These are phyloP conservation scores for Parafenestella ontariensis DNA, from an alignment of 2,329 filamentous ascomycete genomes.

Conservation along the genomic window DNA sequence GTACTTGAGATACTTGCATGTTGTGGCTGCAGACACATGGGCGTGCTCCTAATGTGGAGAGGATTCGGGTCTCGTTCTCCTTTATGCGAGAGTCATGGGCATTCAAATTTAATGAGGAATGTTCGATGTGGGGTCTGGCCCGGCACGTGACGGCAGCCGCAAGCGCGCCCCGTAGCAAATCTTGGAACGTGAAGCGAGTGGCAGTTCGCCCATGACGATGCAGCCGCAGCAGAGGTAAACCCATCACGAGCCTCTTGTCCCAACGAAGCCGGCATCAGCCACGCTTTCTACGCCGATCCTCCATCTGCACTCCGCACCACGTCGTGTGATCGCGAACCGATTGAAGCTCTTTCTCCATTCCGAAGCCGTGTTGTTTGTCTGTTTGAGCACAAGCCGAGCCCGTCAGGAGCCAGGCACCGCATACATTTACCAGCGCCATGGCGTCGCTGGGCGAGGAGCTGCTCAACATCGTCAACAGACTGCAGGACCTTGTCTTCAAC, in stretches of 20 bases:
- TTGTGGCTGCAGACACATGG: background rate
- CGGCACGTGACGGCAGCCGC: slow-evolving; percentile 10
- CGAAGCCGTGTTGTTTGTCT: slow-evolving; percentile 32
- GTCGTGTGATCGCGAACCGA: slow-evolving; percentile 6
- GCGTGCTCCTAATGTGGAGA: slow-evolving; percentile 4
- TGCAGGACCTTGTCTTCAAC: slow-evolving; percentile 99
- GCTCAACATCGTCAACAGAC: slow-evolving; percentile 93
- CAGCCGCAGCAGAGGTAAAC: slow-evolving; percentile 22
- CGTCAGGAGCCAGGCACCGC: slow-evolving; percentile 27
- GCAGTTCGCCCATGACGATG: slow-evolving; percentile 32
- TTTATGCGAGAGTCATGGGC: slow-evolving; percentile 29
- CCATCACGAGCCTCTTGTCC: slow-evolving; percentile 34
- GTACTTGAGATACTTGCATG: background rate
- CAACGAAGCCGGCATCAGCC: slow-evolving; percentile 18
- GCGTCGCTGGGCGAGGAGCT: slow-evolving; percentile 95
- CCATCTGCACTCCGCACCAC: slow-evolving; percentile 8
- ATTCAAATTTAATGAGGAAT: slow-evolving; percentile 32
- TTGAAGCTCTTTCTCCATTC: slow-evolving; percentile 7
- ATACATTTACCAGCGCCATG: slow-evolving; percentile 63
- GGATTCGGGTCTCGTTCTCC: slow-evolving; percentile 22
- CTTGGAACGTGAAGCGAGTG: slow-evolving; percentile 25
- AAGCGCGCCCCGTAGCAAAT: slow-evolving; percentile 7
- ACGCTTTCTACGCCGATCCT: slow-evolving; percentile 7
- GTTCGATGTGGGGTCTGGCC: slow-evolving; percentile 15
- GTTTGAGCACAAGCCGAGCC: slow-evolving; percentile 28